These are phyloP conservation scores for Secale cereale DNA, from an alignment of 176 grass and related monocot species.

Conservation along the genomic window DNA sequence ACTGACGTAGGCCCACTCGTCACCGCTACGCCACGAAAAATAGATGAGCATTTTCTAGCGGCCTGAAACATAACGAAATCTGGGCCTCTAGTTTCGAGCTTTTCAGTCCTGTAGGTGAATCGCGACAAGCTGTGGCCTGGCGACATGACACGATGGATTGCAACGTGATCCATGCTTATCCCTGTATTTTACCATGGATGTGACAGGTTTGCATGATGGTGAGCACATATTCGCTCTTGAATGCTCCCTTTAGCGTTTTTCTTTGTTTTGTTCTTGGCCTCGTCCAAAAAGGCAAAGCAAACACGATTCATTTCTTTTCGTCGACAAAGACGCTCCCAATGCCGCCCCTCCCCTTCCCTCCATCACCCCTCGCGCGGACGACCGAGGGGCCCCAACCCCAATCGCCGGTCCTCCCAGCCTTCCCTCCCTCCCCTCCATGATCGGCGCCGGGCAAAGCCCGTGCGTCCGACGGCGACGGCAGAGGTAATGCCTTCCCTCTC, in stretches of 20 bases:
- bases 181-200: background rate
- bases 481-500: too few species aligned
- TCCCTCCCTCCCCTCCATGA: too few species aligned
- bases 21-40: background rate
- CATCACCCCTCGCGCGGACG: too few species aligned
- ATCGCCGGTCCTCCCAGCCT: too few species aligned
- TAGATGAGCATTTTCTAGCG: background rate
- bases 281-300: background rate
- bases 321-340: too few species aligned
- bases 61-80: background rate
- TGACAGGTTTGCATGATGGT: background rate
- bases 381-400: too few species aligned
- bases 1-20: background rate
- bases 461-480: too few species aligned
- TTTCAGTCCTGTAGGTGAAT: background rate
- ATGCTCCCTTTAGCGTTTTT: background rate
- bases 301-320: background rate
- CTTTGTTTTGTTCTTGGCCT: background rate
- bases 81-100: background rate
- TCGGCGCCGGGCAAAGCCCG: too few species aligned
- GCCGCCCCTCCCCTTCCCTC: too few species aligned
- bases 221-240: background rate
- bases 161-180: background rate
- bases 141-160: background rate
- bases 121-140: background rate